Base-by-base conservation (phyloP, 768 basidiomycete species). In the Tylopilus balloui region DNA sequence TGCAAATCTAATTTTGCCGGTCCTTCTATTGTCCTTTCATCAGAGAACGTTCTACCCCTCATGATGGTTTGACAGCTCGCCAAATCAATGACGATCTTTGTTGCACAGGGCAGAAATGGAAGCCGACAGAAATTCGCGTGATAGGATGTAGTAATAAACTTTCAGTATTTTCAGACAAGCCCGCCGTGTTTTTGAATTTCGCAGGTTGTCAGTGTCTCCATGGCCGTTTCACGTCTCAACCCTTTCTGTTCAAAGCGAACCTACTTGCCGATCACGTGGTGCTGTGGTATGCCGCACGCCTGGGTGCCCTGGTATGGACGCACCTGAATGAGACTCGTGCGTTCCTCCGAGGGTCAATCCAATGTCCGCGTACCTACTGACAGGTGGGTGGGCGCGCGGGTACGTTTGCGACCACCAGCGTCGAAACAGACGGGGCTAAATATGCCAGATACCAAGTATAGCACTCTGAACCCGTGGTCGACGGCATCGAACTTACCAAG, bases 211-310 rank as follows among this genome's bases (percentile, higher is more conserved):
- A 48, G 20, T 7, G 48, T 49, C 54, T 63, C 61, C 60, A 62
- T 62, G 53, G 54, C 37, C 58, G 61, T 63, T 61, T 61, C 60
- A 61, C 48, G 41, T 53, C 45, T 27, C 28, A 45, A 50, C 53
- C 56, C 53, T 59, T 62, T 55, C 42, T 43, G 48, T 34, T 34
- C 34, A 17, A n/a, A 34, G 17, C n/a, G 6, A 60, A 57, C 61
- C 45, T 61, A 53, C 56, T 62, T 64, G 59, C 61, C 62, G 61
- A 58, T 62, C 61, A 58, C 61, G 50, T 58, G 61, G 45, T 10
- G 10, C 39, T 47, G 52, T 19, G 41, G 37, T 49, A 55, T 45
- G 39, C 25, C 28, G 23, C 48, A 20, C 36, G 35, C 42, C 34
- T n/a, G 37, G 40, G 39, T 29, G 23, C 36, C 47, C 44, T 34